These are phyloP conservation scores for Ustilago tritici DNA, from an alignment of 1,284 basidiomycete genomes.

Conservation along the genomic window DNA sequence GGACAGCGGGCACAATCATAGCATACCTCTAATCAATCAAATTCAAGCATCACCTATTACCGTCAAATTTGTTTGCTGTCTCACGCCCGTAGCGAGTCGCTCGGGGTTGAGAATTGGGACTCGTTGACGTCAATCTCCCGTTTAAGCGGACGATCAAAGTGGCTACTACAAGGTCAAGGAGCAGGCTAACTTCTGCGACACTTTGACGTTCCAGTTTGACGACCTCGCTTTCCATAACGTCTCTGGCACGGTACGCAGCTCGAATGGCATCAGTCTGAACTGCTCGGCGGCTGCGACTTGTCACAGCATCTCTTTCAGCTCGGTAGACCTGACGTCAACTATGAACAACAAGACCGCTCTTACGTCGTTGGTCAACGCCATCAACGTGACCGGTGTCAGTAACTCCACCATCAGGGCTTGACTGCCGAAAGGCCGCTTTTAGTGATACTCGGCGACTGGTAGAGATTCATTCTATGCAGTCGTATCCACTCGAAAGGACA, in stretches of 20 bases:
- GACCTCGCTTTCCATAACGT: conserved; percentile 14
- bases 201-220: conserved; percentile 19
- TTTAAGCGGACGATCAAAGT: conserved; percentile 4
- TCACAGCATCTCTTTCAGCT: conserved; percentile 11
- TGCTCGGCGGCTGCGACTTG: conserved; percentile 11
- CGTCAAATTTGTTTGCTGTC: no score
- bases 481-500: no score
- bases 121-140: conserved; percentile 1
- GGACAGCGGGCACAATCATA: no score
- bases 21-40: not conserved
- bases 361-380: conserved; percentile 2
- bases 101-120: conserved; percentile 5
- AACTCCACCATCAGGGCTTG: not conserved
- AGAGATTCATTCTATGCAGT: no score
- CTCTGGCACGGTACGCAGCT: conserved; percentile 13
- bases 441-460: no score
- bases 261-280: conserved; percentile 16
- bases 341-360: conserved; percentile 9
- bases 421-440: no score
- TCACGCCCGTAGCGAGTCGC: no score
- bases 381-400: conserved; percentile 10
- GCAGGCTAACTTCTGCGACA: conserved; percentile 21
- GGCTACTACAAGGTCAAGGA: conserved; percentile 23
- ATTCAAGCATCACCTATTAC: not conserved
- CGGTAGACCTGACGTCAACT: conserved; percentile 7